phyloP scores from a whole-genome alignment of 2,329 filamentous ascomycete species.

The Alternaria sp. region DNA sequence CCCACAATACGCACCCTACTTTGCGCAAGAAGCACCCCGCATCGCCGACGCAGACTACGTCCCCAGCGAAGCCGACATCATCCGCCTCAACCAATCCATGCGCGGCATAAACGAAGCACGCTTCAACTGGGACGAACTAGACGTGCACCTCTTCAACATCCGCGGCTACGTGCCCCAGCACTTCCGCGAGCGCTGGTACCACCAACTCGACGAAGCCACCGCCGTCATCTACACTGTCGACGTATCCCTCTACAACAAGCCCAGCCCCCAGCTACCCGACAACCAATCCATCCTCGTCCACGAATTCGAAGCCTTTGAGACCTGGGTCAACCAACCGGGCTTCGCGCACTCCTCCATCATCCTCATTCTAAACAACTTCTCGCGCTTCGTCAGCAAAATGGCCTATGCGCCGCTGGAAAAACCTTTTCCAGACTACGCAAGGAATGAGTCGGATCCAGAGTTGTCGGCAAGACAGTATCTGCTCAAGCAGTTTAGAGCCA shows the following conservation, averaged over 20 bases:
- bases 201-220: conserved; percentile 46
- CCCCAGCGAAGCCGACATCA: conserved; percentile 46
- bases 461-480: too few relatives aligned
- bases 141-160: conserved; percentile 49
- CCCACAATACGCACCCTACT: conserved; percentile 47
- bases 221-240: conserved; percentile 46
- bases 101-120: conserved; percentile 46
- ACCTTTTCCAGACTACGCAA: conserved; percentile 42
- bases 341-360: conserved; percentile 42
- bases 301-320: conserved; percentile 44
- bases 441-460: conserved; percentile 25
- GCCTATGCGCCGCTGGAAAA: conserved; percentile 38
- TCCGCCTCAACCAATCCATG: conserved; percentile 41
- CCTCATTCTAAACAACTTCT: conserved; percentile 48
- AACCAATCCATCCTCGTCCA: conserved; percentile 40
- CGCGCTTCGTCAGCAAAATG: conserved; percentile 45
- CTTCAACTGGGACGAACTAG: conserved; percentile 47
- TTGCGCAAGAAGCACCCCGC: conserved; percentile 37
- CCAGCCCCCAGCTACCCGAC: conserved; percentile 35
- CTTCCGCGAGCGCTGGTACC: conserved; percentile 48
- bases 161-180: conserved; percentile 41
- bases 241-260: conserved; percentile 44
- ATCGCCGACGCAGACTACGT: conserved; percentile 41
- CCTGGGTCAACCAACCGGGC: conserved; percentile 39
- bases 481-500: too few relatives aligned